These are phyloP conservation scores for Suillus paluster DNA, from an alignment of 768 basidiomycete species.

Conservation along the genomic window DNA sequence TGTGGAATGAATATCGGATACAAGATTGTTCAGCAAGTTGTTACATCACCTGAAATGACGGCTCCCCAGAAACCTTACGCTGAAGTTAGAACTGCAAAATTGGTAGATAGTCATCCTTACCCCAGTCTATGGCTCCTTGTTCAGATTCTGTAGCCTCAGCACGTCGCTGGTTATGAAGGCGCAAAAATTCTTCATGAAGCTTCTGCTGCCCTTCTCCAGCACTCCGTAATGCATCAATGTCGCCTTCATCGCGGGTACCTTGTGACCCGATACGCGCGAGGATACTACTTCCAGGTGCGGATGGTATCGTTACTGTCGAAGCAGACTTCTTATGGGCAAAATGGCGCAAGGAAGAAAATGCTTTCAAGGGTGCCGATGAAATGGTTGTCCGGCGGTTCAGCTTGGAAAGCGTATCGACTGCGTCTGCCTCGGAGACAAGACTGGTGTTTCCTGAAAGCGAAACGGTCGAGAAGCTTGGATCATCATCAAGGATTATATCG, in stretches of 20 bases:
- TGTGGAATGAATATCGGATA: constrained; percentile 13
- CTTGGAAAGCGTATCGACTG: constrained; percentile 22
- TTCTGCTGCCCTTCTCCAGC: constrained; percentile 70
- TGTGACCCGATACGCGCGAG: constrained; percentile 57
- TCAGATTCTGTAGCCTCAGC: constrained; percentile 40
- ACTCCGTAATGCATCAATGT: constrained; percentile 42
- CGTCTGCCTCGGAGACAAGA: constrained; percentile 17
- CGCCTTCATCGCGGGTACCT: constrained; percentile 44
- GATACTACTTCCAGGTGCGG: constrained; percentile 49
- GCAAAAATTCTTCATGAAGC: constrained; percentile 77
- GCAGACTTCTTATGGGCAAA: constrained; percentile 63
- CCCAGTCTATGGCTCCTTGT: constrained; percentile 74
- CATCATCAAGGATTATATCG: constrained; percentile 54
- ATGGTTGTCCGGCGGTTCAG: constrained; percentile 36
- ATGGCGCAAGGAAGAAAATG: constrained; percentile 26
- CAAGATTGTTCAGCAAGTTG: constrained; percentile 1
- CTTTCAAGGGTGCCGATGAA: constrained; percentile 26
- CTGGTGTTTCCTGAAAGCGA: constrained; percentile 34
- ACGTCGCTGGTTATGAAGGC: constrained; percentile 61
- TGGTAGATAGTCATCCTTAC: constrained; percentile 43
- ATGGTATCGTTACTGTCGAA: constrained; percentile 57
- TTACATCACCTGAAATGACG: constrained; percentile 77
- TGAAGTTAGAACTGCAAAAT: background rate
- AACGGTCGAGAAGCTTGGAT: constrained; percentile 56
- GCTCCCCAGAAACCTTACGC: constrained; percentile 89